Base-by-base conservation (phyloP, 139 green algal species). In the Haematococcus lacustris region DNA sequence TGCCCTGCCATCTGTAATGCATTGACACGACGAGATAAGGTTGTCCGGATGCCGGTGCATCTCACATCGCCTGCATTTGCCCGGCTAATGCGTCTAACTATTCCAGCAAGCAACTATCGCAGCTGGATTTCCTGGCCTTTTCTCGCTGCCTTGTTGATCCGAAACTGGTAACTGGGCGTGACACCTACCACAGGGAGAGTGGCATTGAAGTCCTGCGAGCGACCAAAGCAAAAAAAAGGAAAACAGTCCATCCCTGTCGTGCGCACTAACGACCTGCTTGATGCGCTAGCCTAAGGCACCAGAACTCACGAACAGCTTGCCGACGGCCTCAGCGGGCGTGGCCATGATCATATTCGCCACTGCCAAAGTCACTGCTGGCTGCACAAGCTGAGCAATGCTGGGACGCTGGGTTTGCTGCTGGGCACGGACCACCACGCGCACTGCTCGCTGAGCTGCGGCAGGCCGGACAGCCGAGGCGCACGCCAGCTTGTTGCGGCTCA, bases 151-250 rank as follows among this genome's bases (percentile, higher is more conserved):
- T n/a, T n/a, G n/a, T n/a, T n/a, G n/a, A n/a, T n/a, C n/a, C n/a
- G n/a, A n/a, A n/a, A n/a, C n/a, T n/a, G n/a, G n/a, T n/a, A n/a
- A n/a, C n/a, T n/a, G n/a, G n/a, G n/a, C n/a, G n/a, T n/a, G n/a
- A 32, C 7, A 68, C 66, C 38, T 32, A 71, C 66, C 60, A 81
- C 70, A 25, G 80, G 89, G 61, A 93, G 70, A 38, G 89, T 94
- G 64, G 87, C 7, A 80, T 93, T 91, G 80, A 94, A 94, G 79
- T 94, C 89, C 71, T 83, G 83, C 66, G 83, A 59, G 77, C 76
- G 61, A 69, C n/a, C n/a, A n/a, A n/a, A n/a, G n/a, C n/a, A n/a
- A n/a, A n/a, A n/a, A n/a, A n/a, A n/a, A n/a, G n/a, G n/a, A 30
- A 50, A 38, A 30, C 40, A 34, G 50, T 2, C 38, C 6, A 4